Evolutionary conservation across 2,329 filamentous ascomycete genomes (phyloP).

Genomic region (Chaetoscypha palmicola): DNA sequence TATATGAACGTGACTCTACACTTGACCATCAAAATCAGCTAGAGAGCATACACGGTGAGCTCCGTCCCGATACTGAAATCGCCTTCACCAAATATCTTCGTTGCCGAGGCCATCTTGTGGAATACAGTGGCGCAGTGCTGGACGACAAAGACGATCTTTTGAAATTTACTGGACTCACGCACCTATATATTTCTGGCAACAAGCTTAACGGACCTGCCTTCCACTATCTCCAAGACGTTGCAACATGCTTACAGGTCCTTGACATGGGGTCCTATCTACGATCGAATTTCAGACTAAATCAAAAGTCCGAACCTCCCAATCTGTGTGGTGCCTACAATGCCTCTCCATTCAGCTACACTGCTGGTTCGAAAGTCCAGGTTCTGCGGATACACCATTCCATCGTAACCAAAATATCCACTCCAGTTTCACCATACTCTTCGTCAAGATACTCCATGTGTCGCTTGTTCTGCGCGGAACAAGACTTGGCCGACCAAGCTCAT

Average conservation of each 20-base stretch:
- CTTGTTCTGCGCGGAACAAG: conserved; percentile 32
- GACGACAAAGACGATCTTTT: conserved; percentile 42
- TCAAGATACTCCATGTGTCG: conserved; percentile 23
- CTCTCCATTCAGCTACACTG: conserved; percentile 32
- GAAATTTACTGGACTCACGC: conserved; percentile 39
- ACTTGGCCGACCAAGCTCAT: conserved; percentile 27
- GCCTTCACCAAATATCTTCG: conserved; percentile 25
- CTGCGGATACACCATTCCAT: conserved; percentile 54
- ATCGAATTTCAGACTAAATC: no score
- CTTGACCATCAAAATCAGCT: not conserved
- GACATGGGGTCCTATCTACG: conserved; percentile 41
- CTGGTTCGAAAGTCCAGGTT: conserved; percentile 44
- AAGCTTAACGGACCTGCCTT: conserved; percentile 39
- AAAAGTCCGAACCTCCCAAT: no score
- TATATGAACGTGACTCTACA: conserved; percentile 5
- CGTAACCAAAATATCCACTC: conserved; percentile 46
- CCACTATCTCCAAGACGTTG: conserved; percentile 35
- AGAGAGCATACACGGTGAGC: not conserved
- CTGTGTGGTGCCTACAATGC: conserved; percentile 1
- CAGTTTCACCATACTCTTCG: conserved; percentile 4
- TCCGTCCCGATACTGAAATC: conserved; percentile 9
- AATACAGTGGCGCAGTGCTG: conserved; percentile 38
- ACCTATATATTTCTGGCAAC: conserved; percentile 48
- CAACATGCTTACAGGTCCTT: conserved; percentile 44
- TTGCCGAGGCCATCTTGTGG: conserved; percentile 36